Evolutionary conservation across 768 basidiomycete genomes (phyloP), one percentile per base, ranked within the genome.

Genomic region (Amanita pallidorosea): DNA sequence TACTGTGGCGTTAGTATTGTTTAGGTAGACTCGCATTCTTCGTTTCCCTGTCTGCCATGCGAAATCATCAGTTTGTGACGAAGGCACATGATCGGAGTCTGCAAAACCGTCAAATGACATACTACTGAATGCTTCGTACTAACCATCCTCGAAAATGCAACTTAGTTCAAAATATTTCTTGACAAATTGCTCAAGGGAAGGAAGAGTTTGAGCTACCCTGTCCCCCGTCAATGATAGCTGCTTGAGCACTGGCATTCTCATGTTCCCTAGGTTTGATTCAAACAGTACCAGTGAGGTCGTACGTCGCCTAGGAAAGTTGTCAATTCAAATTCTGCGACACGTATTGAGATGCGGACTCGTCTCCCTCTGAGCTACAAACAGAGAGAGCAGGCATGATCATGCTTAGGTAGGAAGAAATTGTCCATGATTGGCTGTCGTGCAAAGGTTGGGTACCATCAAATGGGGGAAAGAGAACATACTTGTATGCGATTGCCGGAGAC

Each of bases 101-200:
- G 29, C 27, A n/a, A 22, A 8, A 17, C 2, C n/a, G 35, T 17
- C 31, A 20, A 22, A 48, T 33, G 22, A 31, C 23, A 41, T 18
- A 7, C 43, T 22, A 7, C 29, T 13, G 3, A 17, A 31, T 35
- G 15, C 18, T 54, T 18, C 15, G 29, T 5, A 50, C 41, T 17
- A 13, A 75, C 76, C 63, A 62, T 68, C 57, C 38, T 66, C 67
- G 22, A 73, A 66, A 18, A 60, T 60, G 1, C 67, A 72, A 6
- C 64, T 57, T 62, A 72, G 65, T 29, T 81, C 75, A 51, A 82
- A 79, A 56, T 77, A 82, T 50, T 71, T 72, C 56, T 72, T 60
- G 3, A 66, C 69, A 34, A 75, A 67, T 5, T 59, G 59, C 7
- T 64, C 57, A 5, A 73, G 67, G 37, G 65, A 53, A 55, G 62